phyloP scores from a whole-genome alignment of 495 filamentous ascomycete species.

The Podospora pseudocomata region DNA sequence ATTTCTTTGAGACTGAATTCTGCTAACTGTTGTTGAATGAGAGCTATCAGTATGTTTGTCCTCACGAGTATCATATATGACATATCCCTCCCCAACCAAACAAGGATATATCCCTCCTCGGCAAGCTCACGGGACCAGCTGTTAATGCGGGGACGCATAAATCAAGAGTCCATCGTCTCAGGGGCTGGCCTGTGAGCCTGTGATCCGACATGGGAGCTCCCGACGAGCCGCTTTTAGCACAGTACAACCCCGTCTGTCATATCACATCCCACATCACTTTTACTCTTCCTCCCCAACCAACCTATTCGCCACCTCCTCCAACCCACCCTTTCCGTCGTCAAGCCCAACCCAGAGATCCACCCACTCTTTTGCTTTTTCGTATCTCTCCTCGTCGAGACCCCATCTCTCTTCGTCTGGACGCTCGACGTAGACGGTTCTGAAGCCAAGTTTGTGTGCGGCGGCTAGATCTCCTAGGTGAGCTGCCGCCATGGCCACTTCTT shows the following conservation, averaged over 20 bases:
- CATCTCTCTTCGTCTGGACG: conserved; percentile 62
- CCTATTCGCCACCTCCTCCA: conserved; percentile 51
- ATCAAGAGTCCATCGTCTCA: background rate
- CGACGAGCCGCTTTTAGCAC: background rate
- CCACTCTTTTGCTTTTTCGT: conserved; percentile 54
- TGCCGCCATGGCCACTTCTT: conserved; percentile 73
- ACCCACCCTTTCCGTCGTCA: conserved; percentile 44
- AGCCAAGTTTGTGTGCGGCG: conserved; percentile 59
- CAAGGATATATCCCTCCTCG: background rate
- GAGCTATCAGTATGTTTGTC: background rate
- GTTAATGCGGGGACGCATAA: background rate
- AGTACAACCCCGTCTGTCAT: background rate
- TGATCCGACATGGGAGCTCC: background rate
- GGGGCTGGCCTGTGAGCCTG: background rate
- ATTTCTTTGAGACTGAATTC: background rate
- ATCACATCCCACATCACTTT: background rate
- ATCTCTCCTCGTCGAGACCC: conserved; percentile 46
- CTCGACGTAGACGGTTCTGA: conserved; percentile 75
- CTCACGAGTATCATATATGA: background rate
- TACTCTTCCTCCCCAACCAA: conserved; percentile 28
- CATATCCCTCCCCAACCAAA: background rate
- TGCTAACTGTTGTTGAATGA: background rate
- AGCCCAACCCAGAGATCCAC: conserved; percentile 59
- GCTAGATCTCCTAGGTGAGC: conserved; percentile 67
- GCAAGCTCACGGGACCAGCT: background rate